phyloP scores from a whole-genome alignment of 1,284 basidiomycete genomes.

The Trichosporon ovoides region DNA sequence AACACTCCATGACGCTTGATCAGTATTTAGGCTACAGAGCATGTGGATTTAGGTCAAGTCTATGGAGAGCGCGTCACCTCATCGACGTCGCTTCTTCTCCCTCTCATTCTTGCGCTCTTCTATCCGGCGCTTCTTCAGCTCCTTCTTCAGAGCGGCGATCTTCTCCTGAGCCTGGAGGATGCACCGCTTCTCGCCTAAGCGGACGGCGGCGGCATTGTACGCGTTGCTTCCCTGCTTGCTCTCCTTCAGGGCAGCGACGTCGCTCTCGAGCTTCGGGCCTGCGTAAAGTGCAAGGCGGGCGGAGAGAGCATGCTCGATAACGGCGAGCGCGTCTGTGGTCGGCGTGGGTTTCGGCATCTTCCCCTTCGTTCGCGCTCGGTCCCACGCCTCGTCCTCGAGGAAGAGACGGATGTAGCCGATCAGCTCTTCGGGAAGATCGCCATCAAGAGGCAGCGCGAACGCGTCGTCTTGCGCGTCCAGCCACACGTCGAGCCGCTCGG shows the following conservation, averaged over 20 bases:
- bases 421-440: constrained; percentile 57
- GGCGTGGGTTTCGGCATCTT: constrained; percentile 72
- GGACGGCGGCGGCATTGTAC: constrained; percentile 46
- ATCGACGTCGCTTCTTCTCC: neutral
- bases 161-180: constrained; percentile 30
- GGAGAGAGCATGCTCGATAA: constrained; percentile 54
- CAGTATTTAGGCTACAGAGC: no score
- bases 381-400: constrained; percentile 61
- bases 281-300: constrained; percentile 7
- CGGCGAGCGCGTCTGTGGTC: constrained; percentile 48
- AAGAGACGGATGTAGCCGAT: constrained; percentile 69
- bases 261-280: constrained; percentile 24
- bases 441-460: constrained; percentile 59
- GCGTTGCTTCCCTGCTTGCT: constrained; percentile 14
- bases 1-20: no score
- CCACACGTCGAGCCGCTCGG: constrained; percentile 79
- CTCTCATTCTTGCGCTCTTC: constrained; percentile 3
- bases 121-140: constrained; percentile 2
- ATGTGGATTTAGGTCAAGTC: no score
- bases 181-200: constrained; percentile 49
- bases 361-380: constrained; percentile 59
- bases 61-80: no score
- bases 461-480: constrained; percentile 85
- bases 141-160: neutral
- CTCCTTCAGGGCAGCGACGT: constrained; percentile 33